Evolutionary conservation across 129 eudicot species (phyloP).

Genomic region (Oenanthe sinensis): DNA sequence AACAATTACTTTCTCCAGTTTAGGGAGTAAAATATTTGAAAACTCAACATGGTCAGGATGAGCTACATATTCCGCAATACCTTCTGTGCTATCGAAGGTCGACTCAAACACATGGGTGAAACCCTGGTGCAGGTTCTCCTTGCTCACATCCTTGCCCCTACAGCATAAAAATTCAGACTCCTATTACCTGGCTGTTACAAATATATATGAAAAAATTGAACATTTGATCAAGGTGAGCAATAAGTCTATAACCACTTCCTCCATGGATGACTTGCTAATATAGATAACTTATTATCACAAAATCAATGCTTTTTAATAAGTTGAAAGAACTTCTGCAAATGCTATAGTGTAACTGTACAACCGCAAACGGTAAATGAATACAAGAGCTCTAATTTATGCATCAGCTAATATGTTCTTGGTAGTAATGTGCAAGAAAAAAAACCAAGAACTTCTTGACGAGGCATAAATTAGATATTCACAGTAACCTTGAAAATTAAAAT

Average conservation of each 20-base stretch:
- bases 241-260: background rate
- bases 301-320: background rate
- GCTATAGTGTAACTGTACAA: background rate
- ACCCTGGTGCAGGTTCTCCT: conserved; percentile 82
- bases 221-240: background rate
- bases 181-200: background rate
- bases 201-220: background rate
- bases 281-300: background rate
- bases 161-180: conserved; percentile 9
- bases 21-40: conserved; percentile 44
- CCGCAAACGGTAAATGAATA: background rate
- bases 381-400: background rate
- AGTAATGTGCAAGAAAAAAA: background rate
- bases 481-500: background rate
- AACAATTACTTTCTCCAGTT: conserved; percentile 56
- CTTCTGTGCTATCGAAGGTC: conserved; percentile 69
- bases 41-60: conserved; percentile 71
- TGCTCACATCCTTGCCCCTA: conserved; percentile 93
- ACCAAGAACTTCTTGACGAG: background rate
- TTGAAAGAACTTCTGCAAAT: too few species aligned
- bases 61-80: conserved; percentile 54
- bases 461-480: background rate
- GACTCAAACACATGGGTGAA: conserved; percentile 90
- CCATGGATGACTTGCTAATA: background rate
- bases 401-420: background rate